Base-by-base conservation (phyloP, 1,284 basidiomycete species). In the Moesziomyces globuligerus region DNA sequence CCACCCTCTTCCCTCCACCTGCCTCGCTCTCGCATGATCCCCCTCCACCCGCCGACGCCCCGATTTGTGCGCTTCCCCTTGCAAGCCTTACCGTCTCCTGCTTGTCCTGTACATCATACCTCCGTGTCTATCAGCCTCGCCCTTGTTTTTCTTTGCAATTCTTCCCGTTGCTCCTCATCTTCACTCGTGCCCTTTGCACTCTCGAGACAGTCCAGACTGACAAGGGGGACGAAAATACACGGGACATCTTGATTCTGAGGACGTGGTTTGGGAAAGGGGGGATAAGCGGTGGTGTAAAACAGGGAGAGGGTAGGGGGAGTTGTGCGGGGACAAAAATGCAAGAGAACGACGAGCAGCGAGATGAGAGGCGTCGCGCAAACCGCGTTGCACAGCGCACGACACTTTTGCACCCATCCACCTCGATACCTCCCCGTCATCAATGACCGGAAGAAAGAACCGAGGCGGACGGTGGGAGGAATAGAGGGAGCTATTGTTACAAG, bases 401-500 rank as follows among this genome's bases (percentile, higher is more conserved):
- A 32, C 13, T 32, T 32, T 32, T 32, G 2, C 13, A n/a, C n/a
- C n/a, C n/a, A n/a, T n/a, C n/a, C n/a, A n/a, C n/a, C n/a, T n/a
- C 9, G 3, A 20, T 37, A 18, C 18, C 18, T 21, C n/a, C 20
- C 37, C 21, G 17, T 11, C 37, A 15, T 20, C 40, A 17, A 23
- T 7, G 36, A 24, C 15, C 20, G 40, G 8, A 7, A 18, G n/a
- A 40, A 26, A 4, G 21, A 1, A 41, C 15, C 23, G 23, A 24
- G 20, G 32, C 24, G 34, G 11, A 17, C 7, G n/a, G 23, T 17
- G 24, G 24, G 20, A 36, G 45, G 21, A 23, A 25, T n/a, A 25
- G 13, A 13, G 20, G 25, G 36, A 47, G 56, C 51, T 54, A 55
- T 64, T 64, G 53, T 64, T 64, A 64, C 60, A 54, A 54, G 36